phyloP scores from a whole-genome alignment of 1,284 basidiomycete genomes.

The Cutaneotrichosporon cavernicola region DNA sequence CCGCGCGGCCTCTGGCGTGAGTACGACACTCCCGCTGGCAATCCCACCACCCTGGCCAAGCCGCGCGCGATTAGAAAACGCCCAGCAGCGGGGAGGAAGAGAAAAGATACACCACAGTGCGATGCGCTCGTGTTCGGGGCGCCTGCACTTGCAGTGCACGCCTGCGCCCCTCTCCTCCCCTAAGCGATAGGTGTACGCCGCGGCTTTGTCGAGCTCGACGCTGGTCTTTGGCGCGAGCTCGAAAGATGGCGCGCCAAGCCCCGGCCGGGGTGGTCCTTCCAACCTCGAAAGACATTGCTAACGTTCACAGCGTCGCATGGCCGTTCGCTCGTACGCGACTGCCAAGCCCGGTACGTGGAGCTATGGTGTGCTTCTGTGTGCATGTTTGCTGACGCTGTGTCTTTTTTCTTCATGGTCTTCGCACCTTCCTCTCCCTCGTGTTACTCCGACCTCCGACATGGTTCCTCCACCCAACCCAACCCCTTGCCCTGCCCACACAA shows the following conservation, averaged over 20 bases:
- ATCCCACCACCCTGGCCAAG: not conserved
- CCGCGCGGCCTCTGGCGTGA: constrained; percentile 46
- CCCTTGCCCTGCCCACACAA: not conserved
- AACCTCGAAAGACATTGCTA: not conserved
- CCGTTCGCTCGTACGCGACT: constrained; percentile 79
- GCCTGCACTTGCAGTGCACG: not conserved
- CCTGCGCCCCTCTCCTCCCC: not conserved
- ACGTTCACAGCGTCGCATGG: constrained; percentile 36
- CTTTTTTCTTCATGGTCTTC: constrained; percentile 1
- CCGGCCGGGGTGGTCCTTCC: constrained; percentile 1
- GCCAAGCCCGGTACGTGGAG: constrained; percentile 84
- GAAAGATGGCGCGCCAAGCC: not conserved
- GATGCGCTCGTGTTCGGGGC: not conserved
- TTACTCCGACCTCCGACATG: constrained; percentile 11
- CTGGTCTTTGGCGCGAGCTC: not conserved
- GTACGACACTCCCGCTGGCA: constrained; percentile 20
- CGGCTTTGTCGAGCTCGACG: not conserved
- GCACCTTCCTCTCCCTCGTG: constrained; percentile 8
- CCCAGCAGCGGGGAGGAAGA: not conserved
- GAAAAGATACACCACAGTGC: not conserved
- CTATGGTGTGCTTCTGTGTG: not conserved
- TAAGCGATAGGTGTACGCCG: no score
- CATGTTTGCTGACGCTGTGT: constrained; percentile 16
- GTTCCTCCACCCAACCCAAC: constrained; percentile 10
- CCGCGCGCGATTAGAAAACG: constrained; percentile 13